Conservation (phyloP, 163 green algal genomes). For the Botryococcus braunii region DNA sequence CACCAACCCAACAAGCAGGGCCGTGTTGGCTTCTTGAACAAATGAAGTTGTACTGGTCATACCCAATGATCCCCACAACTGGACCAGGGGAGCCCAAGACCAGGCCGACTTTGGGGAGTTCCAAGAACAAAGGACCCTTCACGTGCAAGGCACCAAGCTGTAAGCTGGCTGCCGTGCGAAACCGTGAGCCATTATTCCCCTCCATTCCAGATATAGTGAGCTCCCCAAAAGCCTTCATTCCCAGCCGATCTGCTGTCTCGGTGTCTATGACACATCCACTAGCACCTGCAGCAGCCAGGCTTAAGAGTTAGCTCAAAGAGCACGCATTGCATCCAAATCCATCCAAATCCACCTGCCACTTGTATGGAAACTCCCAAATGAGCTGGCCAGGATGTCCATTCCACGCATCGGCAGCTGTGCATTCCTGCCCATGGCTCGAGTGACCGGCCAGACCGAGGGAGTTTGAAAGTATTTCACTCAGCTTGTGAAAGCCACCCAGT, state of each 20-base stretch:
- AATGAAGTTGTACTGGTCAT: constrained; percentile 6
- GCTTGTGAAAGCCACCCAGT: too few species aligned
- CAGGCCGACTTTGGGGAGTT: constrained; percentile 55
- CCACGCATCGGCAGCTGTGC: too few species aligned
- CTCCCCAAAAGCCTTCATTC: constrained; percentile 40
- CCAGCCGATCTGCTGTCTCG: constrained; percentile 9
- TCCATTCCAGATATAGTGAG: constrained; percentile 53
- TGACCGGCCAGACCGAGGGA: too few species aligned
- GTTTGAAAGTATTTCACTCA: too few species aligned
- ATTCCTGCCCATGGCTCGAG: too few species aligned
- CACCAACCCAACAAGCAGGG: background rate
- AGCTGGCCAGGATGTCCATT: too few species aligned
- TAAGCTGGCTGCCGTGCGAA: constrained; percentile 33
- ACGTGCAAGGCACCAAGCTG: constrained; percentile 55
- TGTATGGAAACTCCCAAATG: too few species aligned
- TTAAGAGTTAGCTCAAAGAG: too few species aligned
- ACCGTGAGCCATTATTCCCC: constrained; percentile 41
- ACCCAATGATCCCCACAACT: constrained; percentile 66
- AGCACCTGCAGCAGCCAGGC: constrained; percentile 29
- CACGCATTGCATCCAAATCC: too few species aligned
- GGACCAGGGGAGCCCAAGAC: constrained; percentile 43
- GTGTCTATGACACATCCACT: constrained; percentile 19
- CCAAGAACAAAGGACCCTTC: constrained; percentile 54
- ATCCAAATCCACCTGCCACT: too few species aligned
- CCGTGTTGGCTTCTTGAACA: background rate